A percentile compares a stretch with the other conserved stretches of the same genome.
Evolutionary conservation across 2,329 filamentous ascomycete genomes (phyloP).

Genomic region (Uncinocarpus reesii): DNA sequence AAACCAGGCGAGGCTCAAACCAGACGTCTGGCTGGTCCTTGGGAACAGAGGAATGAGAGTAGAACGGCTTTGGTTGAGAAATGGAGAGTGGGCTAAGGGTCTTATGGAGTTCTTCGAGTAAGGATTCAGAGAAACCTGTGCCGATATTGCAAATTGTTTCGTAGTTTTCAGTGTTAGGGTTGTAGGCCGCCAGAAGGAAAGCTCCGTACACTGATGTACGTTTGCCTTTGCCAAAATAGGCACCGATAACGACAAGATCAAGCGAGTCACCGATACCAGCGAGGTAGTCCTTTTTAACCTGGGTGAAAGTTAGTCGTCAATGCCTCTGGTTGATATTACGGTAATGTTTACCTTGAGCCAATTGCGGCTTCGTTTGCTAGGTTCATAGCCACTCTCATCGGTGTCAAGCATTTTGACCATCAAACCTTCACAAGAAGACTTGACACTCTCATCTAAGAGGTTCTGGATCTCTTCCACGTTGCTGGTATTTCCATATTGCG

Average conservation of each 20-base stretch:
- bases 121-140: constrained; percentile 89
- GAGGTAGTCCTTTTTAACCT: constrained; percentile 98
- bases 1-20: constrained; percentile 90
- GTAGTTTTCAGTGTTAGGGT: constrained; percentile 65
- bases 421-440: constrained; percentile 88
- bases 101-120: constrained; percentile 75
- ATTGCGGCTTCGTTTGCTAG: constrained; percentile 89
- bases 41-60: constrained; percentile 68
- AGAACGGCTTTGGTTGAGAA: constrained; percentile 87
- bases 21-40: constrained; percentile 97
- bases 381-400: constrained; percentile 84
- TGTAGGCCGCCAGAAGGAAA: constrained; percentile 91
- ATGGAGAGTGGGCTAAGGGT: constrained; percentile 69
- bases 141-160: constrained; percentile 98
- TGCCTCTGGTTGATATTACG: background rate
- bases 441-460: constrained; percentile 88
- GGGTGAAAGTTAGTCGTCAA: constrained; percentile 5
- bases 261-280: constrained; percentile 88
- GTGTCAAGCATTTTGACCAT: constrained; percentile 99
- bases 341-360: constrained; percentile 70
- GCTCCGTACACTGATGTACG: constrained; percentile 92
- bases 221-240: constrained; percentile 90
- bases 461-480: constrained; percentile 88
- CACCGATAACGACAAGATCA: constrained; percentile 88
- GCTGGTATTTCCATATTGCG: constrained; percentile 73